These are phyloP conservation scores for Smittium culicis DNA, from an alignment of 371 early-diverging fungal species.

Conservation along the genomic window DNA sequence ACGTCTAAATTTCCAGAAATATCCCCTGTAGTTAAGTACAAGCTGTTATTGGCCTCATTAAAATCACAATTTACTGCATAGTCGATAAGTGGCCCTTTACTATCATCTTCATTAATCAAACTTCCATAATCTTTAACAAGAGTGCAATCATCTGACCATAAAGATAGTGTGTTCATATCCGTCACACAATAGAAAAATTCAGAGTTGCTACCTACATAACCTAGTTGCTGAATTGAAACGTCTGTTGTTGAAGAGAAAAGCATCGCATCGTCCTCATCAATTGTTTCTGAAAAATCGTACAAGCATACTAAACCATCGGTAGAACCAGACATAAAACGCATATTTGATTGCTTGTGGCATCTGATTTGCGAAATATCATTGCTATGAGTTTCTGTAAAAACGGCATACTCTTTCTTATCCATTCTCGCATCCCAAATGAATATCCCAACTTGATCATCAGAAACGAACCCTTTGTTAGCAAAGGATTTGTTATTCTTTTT, in stretches of 20 bases:
- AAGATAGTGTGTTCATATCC: constrained; percentile 74
- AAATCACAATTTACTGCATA: constrained; percentile 76
- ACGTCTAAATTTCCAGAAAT: constrained; percentile 52
- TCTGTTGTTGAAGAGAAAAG: constrained; percentile 64
- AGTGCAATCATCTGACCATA: constrained; percentile 41
- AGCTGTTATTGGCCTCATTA: constrained; percentile 45
- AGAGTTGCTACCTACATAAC: constrained; percentile 75
- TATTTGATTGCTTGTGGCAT: constrained; percentile 53
- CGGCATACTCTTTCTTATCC: constrained; percentile 32
- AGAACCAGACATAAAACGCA: constrained; percentile 48
- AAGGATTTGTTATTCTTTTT: neutral
- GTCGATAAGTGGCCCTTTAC: constrained; percentile 41
- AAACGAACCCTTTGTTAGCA: constrained; percentile 19
- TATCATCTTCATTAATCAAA: constrained; percentile 36
- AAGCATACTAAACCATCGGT: constrained; percentile 65
- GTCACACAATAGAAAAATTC: constrained; percentile 76
- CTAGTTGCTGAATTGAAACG: constrained; percentile 61
- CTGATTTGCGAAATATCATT: constrained; percentile 84
- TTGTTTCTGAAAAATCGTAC: constrained; percentile 42
- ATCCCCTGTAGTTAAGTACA: constrained; percentile 69
- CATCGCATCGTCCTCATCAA: constrained; percentile 80
- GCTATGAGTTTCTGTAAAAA: constrained; percentile 70
- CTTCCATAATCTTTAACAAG: constrained; percentile 63
- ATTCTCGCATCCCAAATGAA: constrained; percentile 48
- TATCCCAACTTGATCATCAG: constrained; percentile 42